Conservation (phyloP, 305 asterid species). For the Rubia peregrina region DNA sequence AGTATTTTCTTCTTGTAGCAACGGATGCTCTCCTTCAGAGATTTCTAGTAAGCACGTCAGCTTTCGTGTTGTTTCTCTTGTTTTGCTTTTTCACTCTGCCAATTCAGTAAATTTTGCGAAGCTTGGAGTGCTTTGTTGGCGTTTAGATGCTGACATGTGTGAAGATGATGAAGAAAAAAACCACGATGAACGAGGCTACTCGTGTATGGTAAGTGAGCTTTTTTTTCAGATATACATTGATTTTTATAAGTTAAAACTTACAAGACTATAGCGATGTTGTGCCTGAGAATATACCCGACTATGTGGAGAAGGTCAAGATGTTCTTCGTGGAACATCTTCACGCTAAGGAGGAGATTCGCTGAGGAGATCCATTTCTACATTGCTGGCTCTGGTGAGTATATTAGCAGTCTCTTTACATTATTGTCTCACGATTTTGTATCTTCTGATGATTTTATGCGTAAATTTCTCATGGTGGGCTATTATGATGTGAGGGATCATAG, state of each 20-base stretch:
- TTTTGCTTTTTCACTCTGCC: no score
- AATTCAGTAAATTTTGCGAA: conserved; percentile 29
- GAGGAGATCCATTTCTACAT: conserved; percentile 35
- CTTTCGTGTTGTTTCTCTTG: not conserved
- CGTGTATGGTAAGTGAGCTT: conserved; percentile 48
- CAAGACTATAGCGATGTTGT: conserved; percentile 80
- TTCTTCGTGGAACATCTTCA: conserved; percentile 84
- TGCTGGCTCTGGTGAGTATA: conserved; percentile 69
- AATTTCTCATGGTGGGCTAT: conserved; percentile 41
- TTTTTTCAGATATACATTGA: not conserved
- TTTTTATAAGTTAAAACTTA: not conserved
- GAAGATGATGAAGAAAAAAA: conserved; percentile 83
- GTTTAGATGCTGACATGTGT: conserved; percentile 69
- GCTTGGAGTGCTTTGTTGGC: conserved; percentile 89
- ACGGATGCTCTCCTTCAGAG: no score
- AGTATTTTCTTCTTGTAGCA: no score
- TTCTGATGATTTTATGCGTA: not conserved
- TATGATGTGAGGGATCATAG: conserved; percentile 69
- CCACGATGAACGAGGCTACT: conserved; percentile 73
- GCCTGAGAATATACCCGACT: conserved; percentile 74
- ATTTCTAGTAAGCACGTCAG: no score
- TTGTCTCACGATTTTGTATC: not conserved
- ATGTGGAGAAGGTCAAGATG: conserved; percentile 69
- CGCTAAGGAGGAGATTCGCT: conserved; percentile 84
- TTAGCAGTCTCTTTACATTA: not conserved